Conservation (phyloP, 768 basidiomycete genomes). For the Tricholoma hemisulphureum region DNA sequence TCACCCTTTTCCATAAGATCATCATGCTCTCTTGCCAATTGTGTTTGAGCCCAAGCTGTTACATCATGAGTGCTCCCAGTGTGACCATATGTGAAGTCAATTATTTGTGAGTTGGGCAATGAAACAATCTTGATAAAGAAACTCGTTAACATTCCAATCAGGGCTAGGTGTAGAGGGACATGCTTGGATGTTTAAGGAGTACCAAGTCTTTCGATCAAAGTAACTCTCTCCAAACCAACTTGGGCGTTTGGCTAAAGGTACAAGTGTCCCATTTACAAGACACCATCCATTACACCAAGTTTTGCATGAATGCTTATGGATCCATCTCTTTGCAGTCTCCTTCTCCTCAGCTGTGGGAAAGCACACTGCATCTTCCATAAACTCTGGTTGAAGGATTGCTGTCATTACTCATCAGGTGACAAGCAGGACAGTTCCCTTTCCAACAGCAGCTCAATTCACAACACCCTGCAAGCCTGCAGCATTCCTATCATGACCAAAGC, state of each 20-base stretch:
- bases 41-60: slow-evolving; percentile 15
- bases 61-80: background rate
- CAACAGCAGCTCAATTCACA: slow-evolving; percentile 20
- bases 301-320: slow-evolving; percentile 17
- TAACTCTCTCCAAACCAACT: slow-evolving; percentile 24
- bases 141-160: background rate
- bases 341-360: slow-evolving; percentile 2
- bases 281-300: slow-evolving; percentile 20
- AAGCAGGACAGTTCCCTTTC: slow-evolving; percentile 13
- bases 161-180: background rate
- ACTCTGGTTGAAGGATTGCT: background rate
- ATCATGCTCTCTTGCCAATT: slow-evolving; percentile 17
- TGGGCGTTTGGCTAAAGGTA: slow-evolving; percentile 16
- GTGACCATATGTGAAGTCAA: background rate
- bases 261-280: slow-evolving; percentile 20
- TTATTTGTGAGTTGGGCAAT: background rate
- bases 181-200: slow-evolving; percentile 26
- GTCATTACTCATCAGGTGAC: slow-evolving; percentile 10
- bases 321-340: slow-evolving; percentile 19
- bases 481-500: slow-evolving; percentile 20
- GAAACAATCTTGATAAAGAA: background rate
- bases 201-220: slow-evolving; percentile 27
- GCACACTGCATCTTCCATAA: background rate
- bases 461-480: slow-evolving; percentile 17
- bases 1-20: slow-evolving; percentile 25